Evolutionary conservation across 306 rosid genomes (phyloP).

Genomic region (Trifolium subterraneum): DNA sequence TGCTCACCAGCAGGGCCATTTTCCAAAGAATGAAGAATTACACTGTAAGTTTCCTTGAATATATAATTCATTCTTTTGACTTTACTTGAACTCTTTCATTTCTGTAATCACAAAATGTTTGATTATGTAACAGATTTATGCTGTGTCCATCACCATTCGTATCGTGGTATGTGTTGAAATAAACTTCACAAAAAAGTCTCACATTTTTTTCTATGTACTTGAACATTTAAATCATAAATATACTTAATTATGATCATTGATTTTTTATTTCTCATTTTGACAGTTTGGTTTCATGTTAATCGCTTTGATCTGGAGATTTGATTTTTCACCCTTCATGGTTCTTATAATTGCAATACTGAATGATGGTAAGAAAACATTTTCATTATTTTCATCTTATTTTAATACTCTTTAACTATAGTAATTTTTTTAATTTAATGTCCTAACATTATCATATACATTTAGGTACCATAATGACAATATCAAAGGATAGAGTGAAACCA

Average conservation of each 20-base stretch:
- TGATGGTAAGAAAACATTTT: constrained; percentile 65
- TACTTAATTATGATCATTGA: constrained; percentile 18
- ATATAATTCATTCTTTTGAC: constrained; percentile 19
- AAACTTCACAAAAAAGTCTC: neutral
- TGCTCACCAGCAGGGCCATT: constrained; percentile 93
- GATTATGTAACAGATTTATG: constrained; percentile 70
- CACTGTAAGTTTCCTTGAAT: constrained; percentile 62
- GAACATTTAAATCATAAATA: constrained; percentile 3
- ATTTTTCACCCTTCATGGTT: constrained; percentile 98
- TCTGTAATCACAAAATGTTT: constrained; percentile 22
- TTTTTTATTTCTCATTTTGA: constrained; percentile 34
- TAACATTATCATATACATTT: constrained; percentile 17
- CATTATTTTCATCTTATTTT: neutral
- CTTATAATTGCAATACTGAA: constrained; percentile 89
- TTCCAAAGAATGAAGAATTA: constrained; percentile 98
- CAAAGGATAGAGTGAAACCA: constrained; percentile 95
- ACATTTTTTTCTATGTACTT: neutral
- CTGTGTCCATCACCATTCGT: constrained; percentile 95
- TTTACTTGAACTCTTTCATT: constrained; percentile 2
- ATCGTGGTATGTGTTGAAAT: constrained; percentile 77
- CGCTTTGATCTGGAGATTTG: constrained; percentile 93
- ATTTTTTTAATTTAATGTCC: constrained; percentile 25
- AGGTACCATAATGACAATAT: constrained; percentile 97
- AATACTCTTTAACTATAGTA: neutral
- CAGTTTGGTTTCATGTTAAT: constrained; percentile 94